Base-by-base conservation (phyloP, 1,139 yeast genomes). In the Candida frijolesensis region DNA sequence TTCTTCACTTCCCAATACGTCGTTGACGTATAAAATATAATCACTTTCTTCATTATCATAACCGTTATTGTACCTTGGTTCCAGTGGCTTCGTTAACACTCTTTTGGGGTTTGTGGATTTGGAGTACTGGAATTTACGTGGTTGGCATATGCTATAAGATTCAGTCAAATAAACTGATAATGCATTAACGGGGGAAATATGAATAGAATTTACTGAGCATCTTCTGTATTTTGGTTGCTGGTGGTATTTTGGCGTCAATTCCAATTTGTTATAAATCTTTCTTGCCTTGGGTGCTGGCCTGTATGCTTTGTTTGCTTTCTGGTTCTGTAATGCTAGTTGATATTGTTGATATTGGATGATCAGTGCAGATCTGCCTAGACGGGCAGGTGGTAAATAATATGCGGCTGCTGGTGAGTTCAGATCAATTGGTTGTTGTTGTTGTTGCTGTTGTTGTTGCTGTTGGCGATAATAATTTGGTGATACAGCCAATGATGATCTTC, bases 21-120 rank as follows among this genome's bases (percentile, higher is more conserved):
- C 99, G 66, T 95, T 94, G 14, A 95, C 99, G 60, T 92, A 92
- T 29, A 95, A 71, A 51, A 95, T 92, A 64, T 92, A 94, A 69
- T 95, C 97, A 64, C 89, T 84, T 53, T 90, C 91, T 54, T 83
- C 87, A 65, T 95, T 95, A 70, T 95, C 99, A 62, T 65, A 82
- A 8, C 98, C 98, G 62, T 88, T 85, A 64, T 92, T 91, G 55
- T 74, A 80, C 53, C 80, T 82, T 0, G 94, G 95, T 59, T 91
- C 96, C 66, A 85, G 84, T 1, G 98, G 98, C 65, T 94, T 94
- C 0, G 99, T 95, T 48, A 94, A 74, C 2, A 91, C 97, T 51
- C 99, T 74, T 54, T 90, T 84, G 1, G 99, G 99, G 63, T 95
- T 94, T 53, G 90, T 85, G 8, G 92, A 80, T 27, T 90, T 82